Percentiles rank a stretch among this genome's conserved stretches.
These are phyloP conservation scores for Sclerotiophoma versabilis DNA, from an alignment of 2,329 filamentous ascomycete genomes.

Conservation along the genomic window DNA sequence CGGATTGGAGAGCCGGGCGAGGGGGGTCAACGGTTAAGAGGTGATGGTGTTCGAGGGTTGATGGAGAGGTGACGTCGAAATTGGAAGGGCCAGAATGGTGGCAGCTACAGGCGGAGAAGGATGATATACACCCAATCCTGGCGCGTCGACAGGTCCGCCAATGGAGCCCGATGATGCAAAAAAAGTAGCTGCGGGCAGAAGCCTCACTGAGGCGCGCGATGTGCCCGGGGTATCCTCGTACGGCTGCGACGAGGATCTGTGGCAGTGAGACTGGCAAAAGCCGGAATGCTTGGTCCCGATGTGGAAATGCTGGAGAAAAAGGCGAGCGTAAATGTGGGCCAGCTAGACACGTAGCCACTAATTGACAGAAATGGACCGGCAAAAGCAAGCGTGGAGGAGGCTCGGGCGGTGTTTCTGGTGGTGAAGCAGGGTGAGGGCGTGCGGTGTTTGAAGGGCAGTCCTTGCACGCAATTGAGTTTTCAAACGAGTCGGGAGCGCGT, in stretches of 20 bases:
- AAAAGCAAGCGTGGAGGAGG: slow-evolving; percentile 47
- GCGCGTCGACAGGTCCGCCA: slow-evolving; percentile 46
- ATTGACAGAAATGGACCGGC: slow-evolving; percentile 40
- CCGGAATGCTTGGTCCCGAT: slow-evolving; percentile 46
- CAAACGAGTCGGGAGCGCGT: slow-evolving; percentile 38
- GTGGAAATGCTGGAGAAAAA: slow-evolving; percentile 46
- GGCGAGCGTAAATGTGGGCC: slow-evolving; percentile 33
- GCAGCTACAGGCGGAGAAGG: slow-evolving; percentile 41
- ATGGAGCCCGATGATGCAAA: slow-evolving; percentile 45
- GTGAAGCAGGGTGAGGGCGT: slow-evolving; percentile 39
- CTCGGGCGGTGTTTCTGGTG: slow-evolving; percentile 34
- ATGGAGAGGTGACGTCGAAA: slow-evolving; percentile 38
- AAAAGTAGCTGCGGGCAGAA: slow-evolving; percentile 44
- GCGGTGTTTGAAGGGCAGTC: slow-evolving; percentile 44
- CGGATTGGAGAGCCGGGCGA: slow-evolving; percentile 18
- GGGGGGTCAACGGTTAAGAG: slow-evolving; percentile 19
- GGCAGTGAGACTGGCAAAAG: slow-evolving; percentile 33
- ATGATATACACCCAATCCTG: slow-evolving; percentile 49
- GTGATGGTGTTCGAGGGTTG: slow-evolving; percentile 6
- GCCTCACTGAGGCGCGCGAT: slow-evolving; percentile 43
- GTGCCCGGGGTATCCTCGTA: slow-evolving; percentile 49
- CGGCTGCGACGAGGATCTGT: slow-evolving; percentile 45
- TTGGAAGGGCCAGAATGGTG: slow-evolving; percentile 36
- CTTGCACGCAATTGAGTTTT: slow-evolving; percentile 43
- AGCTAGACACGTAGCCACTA: slow-evolving; percentile 41